A percentile compares a stretch with the other conserved stretches of the same genome.
Conservation (phyloP, 495 filamentous ascomycete species). For the Pyrenopolyporus hunteri region DNA sequence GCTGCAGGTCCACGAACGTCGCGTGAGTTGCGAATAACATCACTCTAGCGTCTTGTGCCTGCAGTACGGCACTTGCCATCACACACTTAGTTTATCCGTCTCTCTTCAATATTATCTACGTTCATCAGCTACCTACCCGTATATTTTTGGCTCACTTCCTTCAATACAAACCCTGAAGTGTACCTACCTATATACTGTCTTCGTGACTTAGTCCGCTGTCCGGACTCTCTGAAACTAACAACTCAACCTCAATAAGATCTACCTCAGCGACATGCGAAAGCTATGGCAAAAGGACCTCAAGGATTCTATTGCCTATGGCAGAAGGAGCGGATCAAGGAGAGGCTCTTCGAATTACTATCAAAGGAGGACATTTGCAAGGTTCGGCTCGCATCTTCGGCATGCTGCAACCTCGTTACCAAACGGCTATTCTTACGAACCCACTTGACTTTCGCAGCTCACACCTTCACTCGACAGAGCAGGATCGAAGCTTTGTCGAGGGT, state of each 20-base stretch:
- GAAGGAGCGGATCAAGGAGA: slow-evolving; percentile 55
- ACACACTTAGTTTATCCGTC: slow-evolving; percentile 2
- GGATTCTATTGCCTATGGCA: slow-evolving; percentile 62
- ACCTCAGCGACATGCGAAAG: slow-evolving; percentile 51
- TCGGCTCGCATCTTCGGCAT: slow-evolving; percentile 55
- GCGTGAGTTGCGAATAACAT: slow-evolving; percentile 44
- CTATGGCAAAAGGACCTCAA: slow-evolving; percentile 55
- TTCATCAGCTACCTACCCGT: slow-evolving; percentile 8
- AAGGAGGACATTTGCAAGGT: slow-evolving; percentile 58
- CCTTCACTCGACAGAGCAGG: slow-evolving; percentile 70
- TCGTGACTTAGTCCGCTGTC: slow-evolving; percentile 20
- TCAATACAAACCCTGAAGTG: slow-evolving; percentile 15
- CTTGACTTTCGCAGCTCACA: slow-evolving; percentile 70
- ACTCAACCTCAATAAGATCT: slow-evolving; percentile 19
- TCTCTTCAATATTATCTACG: not conserved
- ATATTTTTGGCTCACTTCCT: slow-evolving; percentile 20
- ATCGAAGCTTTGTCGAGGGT: slow-evolving; percentile 73
- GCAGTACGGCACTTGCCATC: slow-evolving; percentile 13
- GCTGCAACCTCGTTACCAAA: slow-evolving; percentile 59
- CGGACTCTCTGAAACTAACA: slow-evolving; percentile 11
- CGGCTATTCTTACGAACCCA: slow-evolving; percentile 59
- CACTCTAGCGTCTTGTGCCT: slow-evolving; percentile 35
- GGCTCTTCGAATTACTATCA: slow-evolving; percentile 56
- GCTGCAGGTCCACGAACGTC: slow-evolving; percentile 29
- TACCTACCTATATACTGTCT: slow-evolving; percentile 5